Conservation (phyloP, 1,139 yeast species). For the Geotrichum phurueaensis region DNA sequence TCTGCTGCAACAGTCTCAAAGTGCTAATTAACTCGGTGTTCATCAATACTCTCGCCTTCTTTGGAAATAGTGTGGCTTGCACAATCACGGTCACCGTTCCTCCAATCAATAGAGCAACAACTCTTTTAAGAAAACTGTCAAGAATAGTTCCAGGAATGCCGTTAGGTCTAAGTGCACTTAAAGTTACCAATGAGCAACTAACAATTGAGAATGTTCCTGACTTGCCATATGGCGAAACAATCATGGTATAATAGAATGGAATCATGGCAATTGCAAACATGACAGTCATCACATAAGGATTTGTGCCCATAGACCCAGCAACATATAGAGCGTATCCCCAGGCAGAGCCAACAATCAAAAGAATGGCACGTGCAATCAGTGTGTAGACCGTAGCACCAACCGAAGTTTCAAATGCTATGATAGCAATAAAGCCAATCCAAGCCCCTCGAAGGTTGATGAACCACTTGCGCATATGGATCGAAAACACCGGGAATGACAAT, state of each 20-base stretch:
- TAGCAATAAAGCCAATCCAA: slow-evolving; percentile 51
- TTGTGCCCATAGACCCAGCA: slow-evolving; percentile 38
- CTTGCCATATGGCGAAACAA: slow-evolving; percentile 45
- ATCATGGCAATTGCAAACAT: slow-evolving; percentile 41
- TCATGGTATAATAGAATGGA: slow-evolving; percentile 42
- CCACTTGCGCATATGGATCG: slow-evolving; percentile 43
- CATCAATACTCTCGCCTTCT: slow-evolving; percentile 43
- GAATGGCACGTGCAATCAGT: slow-evolving; percentile 43
- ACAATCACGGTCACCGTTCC: slow-evolving; percentile 44
- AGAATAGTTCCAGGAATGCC: slow-evolving; percentile 39
- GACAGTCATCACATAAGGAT: slow-evolving; percentile 42
- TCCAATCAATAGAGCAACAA: slow-evolving; percentile 47
- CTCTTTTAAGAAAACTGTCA: slow-evolving; percentile 44
- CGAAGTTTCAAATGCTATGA: slow-evolving; percentile 45
- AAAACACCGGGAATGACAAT: slow-evolving; percentile 46
- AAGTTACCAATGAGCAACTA: slow-evolving; percentile 42
- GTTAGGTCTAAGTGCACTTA: slow-evolving; percentile 15
- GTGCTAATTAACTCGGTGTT: slow-evolving; percentile 40
- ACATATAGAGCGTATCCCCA: slow-evolving; percentile 45
- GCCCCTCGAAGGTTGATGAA: slow-evolving; percentile 43
- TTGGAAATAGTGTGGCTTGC: slow-evolving; percentile 43
- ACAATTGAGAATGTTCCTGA: slow-evolving; percentile 47
- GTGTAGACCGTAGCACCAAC: slow-evolving; percentile 48
- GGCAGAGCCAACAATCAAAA: slow-evolving; percentile 44
- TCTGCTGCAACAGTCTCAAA: slow-evolving; percentile 38